Conservation (phyloP, 345 rosid species). For the Moricandia arvensis region DNA sequence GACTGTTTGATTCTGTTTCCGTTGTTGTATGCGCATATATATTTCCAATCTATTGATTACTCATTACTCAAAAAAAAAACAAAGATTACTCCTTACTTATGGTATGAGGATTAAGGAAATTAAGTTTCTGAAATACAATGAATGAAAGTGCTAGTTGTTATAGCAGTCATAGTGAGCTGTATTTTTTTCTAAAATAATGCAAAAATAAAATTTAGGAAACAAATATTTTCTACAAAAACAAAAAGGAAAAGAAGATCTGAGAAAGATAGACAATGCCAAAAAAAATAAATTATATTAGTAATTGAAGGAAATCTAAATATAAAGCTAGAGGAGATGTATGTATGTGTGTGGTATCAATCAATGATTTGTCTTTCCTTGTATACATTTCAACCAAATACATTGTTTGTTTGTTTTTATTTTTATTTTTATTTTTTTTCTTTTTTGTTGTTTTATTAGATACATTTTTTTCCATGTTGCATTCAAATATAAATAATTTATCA, state of each 20-base stretch:
- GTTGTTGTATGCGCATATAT: neutral
- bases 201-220: neutral
- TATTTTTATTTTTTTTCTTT: neutral
- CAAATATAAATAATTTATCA: neutral
- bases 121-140: neutral
- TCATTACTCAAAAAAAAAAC: too few relatives aligned
- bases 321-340: neutral
- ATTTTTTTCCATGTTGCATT: neutral
- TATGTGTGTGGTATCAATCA: slow-evolving; percentile 25
- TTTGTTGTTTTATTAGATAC: neutral
- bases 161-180: slow-evolving; percentile 2
- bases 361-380: slow-evolving; percentile 43
- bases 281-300: neutral
- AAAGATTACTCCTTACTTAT: neutral
- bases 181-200: neutral
- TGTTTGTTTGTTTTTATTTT: neutral
- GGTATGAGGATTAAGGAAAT: neutral
- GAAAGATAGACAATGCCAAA: neutral
- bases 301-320: neutral
- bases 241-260: neutral
- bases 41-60: neutral
- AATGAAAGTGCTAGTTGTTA: neutral
- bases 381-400: slow-evolving; percentile 14
- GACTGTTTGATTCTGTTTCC: slow-evolving; percentile 11
- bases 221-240: neutral